phyloP scores from a whole-genome alignment of 2,329 filamentous ascomycete species.

The Exophiala phaeomuriformis region DNA sequence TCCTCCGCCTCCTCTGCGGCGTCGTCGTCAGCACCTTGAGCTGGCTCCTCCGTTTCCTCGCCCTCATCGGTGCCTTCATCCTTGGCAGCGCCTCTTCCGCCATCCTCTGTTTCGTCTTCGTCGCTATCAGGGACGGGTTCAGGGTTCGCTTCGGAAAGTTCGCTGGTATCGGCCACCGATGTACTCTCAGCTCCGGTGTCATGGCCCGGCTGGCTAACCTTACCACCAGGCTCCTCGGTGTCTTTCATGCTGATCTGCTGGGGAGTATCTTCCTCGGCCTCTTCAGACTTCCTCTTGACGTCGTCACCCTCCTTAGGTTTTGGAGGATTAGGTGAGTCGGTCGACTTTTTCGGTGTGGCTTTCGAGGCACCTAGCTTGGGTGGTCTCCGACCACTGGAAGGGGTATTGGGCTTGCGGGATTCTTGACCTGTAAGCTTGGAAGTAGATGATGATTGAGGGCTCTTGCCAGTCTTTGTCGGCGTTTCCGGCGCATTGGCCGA shows the following conservation, averaged over 20 bases:
- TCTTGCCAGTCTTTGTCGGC: constrained; percentile 29
- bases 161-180: constrained; percentile 24
- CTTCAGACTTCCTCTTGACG: constrained; percentile 18
- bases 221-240: constrained; percentile 22
- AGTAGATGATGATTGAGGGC: constrained; percentile 26
- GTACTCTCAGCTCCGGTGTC: constrained; percentile 25
- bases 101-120: constrained; percentile 22
- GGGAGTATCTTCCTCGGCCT: constrained; percentile 16
- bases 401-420: constrained; percentile 7
- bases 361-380: constrained; percentile 27
- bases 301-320: constrained; percentile 18
- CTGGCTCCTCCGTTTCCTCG: constrained; percentile 34
- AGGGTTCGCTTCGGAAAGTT: constrained; percentile 25
- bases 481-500: constrained; percentile 25
- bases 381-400: constrained; percentile 18
- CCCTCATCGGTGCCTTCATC: constrained; percentile 22
- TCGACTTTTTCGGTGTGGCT: constrained; percentile 23
- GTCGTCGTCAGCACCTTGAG: constrained; percentile 44
- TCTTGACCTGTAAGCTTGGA: constrained; percentile 25
- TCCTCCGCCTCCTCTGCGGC: constrained; percentile 27
- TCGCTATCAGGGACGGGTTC: constrained; percentile 24
- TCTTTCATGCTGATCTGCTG: constrained; percentile 24
- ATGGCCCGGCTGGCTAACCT: constrained; percentile 23
- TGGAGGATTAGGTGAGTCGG: constrained; percentile 16
- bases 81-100: constrained; percentile 18